phyloP scores from a whole-genome alignment of 208 protist genomes.

The Trypanosoma avium region DNA sequence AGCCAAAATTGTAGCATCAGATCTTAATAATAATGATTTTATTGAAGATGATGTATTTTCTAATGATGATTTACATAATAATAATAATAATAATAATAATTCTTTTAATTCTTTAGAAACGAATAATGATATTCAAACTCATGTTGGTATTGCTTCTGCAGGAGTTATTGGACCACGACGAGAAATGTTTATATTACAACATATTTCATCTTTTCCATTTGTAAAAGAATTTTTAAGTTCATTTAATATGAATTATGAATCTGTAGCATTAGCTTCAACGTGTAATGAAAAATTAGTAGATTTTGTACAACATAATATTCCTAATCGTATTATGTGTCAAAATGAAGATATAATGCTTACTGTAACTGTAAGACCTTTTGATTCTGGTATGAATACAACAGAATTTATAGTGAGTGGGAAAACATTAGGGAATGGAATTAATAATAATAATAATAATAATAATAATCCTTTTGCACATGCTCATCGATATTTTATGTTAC shows the following conservation, averaged over 20 bases:
- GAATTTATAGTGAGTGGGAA: too few relatives aligned
- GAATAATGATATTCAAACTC: conserved; percentile 15
- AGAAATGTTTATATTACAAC: conserved; percentile 64
- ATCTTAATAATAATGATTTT: conserved; percentile 31
- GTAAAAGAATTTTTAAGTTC: conserved; percentile 40
- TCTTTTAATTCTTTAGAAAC: not conserved
- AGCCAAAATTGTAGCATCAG: conserved; percentile 36
- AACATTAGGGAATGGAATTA: too few relatives aligned
- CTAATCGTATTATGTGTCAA: conserved; percentile 34
- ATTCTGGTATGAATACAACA: too few relatives aligned
- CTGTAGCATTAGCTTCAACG: not conserved
- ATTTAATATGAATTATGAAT: conserved; percentile 13
- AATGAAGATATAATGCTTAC: conserved; percentile 58
- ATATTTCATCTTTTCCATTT: conserved; percentile 44
- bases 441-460: conserved; percentile 27
- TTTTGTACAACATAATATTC: conserved; percentile 29
- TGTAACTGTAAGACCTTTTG: conserved; percentile 51
- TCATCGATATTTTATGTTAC: conserved; percentile 57
- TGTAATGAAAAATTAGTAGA: conserved; percentile 22
- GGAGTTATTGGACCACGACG: conserved; percentile 48
- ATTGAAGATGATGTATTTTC: conserved; percentile 32
- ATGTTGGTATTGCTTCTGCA: conserved; percentile 43
- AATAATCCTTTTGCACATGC: conserved; percentile 52
- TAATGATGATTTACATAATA: not conserved
- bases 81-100: not conserved